Evolutionary conservation across 1,284 basidiomycete genomes (phyloP).

Genomic region (Puccinia coronata): DNA sequence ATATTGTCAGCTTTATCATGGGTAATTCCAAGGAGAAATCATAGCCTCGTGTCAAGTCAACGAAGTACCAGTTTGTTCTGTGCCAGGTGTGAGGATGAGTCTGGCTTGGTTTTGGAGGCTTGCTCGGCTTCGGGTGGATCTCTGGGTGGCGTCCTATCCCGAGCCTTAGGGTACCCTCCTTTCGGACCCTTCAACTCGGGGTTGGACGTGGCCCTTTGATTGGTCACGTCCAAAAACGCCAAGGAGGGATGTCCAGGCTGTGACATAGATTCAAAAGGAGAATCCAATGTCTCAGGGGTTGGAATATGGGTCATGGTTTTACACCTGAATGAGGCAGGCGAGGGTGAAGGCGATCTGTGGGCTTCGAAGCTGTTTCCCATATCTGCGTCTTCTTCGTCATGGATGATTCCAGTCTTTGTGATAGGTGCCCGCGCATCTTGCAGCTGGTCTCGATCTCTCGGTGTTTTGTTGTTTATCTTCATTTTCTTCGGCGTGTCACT

Average conservation of each 20-base stretch:
- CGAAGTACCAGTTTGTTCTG: constrained; percentile 28
- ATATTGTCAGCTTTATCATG: background rate
- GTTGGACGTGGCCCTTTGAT: background rate
- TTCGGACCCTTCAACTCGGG: background rate
- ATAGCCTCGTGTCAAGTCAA: background rate
- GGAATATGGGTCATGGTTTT: background rate
- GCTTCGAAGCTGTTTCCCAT: constrained; percentile 15
- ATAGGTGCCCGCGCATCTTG: background rate
- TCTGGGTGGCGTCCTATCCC: background rate
- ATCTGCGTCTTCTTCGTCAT: constrained; percentile 9
- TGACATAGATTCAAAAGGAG: constrained; percentile 2
- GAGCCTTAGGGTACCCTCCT: background rate
- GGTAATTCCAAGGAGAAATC: background rate
- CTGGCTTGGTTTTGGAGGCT: background rate
- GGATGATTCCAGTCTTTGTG: background rate
- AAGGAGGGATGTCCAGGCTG: background rate
- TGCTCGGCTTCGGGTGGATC: background rate
- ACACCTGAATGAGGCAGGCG: constrained; percentile 22
- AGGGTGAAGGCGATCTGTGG: constrained; percentile 42
- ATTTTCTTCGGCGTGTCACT: constrained; percentile 11
- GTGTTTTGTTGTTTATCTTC: background rate
- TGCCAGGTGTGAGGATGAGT: background rate
- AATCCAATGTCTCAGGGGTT: constrained; percentile 13
- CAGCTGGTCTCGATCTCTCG: background rate
- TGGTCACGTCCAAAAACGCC: constrained; percentile 6